Percentiles rank a stretch among this genome's conserved stretches.
These are phyloP conservation scores for Vigna trinervia DNA, from an alignment of 306 rosid genomes.

Conservation along the genomic window DNA sequence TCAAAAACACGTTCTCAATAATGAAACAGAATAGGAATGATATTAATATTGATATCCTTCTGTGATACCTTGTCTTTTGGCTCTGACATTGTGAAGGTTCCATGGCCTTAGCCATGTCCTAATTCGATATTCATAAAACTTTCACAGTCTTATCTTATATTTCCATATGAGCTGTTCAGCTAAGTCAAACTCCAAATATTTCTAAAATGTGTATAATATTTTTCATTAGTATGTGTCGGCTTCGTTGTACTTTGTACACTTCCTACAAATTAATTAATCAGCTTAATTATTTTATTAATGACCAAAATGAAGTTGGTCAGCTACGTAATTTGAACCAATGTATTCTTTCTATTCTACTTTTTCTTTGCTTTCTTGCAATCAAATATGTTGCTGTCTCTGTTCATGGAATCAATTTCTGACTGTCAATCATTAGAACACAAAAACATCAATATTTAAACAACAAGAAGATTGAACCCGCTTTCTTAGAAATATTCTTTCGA, in stretches of 20 bases:
- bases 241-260: constrained; percentile 54
- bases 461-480: constrained; percentile 20
- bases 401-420: constrained; percentile 55
- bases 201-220: constrained; percentile 43
- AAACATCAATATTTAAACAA: constrained; percentile 41
- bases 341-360: constrained; percentile 33
- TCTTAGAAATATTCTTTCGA: neutral
- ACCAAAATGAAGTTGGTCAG: constrained; percentile 39
- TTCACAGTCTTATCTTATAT: constrained; percentile 57
- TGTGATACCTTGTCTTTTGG: constrained; percentile 62
- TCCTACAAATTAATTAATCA: neutral
- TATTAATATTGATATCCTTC: constrained; percentile 45
- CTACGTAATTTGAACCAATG: constrained; percentile 37
- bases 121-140: constrained; percentile 35
- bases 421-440: constrained; percentile 58
- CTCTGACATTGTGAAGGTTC: constrained; percentile 64
- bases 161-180: constrained; percentile 66
- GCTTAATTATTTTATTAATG: constrained; percentile 32
- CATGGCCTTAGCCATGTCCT: constrained; percentile 63
- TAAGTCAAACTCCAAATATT: constrained; percentile 65
- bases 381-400: constrained; percentile 37
- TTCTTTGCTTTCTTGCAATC: constrained; percentile 31
- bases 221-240: constrained; percentile 58
- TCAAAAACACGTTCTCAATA: constrained; percentile 48
- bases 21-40: constrained; percentile 12